These are phyloP conservation scores for Boletus eberwhitei DNA, from an alignment of 768 basidiomycete genomes.

Conservation along the genomic window DNA sequence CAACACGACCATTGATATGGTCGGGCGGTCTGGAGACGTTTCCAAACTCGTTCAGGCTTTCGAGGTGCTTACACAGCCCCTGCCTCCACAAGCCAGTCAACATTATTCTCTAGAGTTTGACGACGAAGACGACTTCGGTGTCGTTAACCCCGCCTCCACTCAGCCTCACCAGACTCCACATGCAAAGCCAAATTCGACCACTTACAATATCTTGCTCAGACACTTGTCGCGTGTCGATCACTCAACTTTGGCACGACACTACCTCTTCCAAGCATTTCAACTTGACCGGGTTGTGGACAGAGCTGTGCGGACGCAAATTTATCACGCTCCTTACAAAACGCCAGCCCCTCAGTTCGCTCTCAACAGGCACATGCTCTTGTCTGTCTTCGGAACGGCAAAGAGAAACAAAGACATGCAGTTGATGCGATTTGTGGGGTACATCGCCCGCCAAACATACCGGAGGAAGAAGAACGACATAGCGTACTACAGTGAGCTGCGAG, in stretches of 20 bases:
- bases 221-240: slow-evolving; percentile 50
- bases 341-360: slow-evolving; percentile 52
- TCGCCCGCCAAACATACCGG: slow-evolving; percentile 43
- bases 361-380: slow-evolving; percentile 52
- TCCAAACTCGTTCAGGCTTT: slow-evolving; percentile 72
- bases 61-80: slow-evolving; percentile 72
- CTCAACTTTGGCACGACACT: slow-evolving; percentile 60
- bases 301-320: slow-evolving; percentile 34
- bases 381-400: slow-evolving; percentile 58
- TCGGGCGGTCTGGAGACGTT: slow-evolving; percentile 57
- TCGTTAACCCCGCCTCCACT: slow-evolving; percentile 37
- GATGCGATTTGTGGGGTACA: slow-evolving; percentile 56
- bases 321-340: slow-evolving; percentile 31
- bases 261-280: slow-evolving; percentile 51
- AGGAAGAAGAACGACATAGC: slow-evolving; percentile 48
- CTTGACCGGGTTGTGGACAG: slow-evolving; percentile 39
- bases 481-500: slow-evolving; percentile 38
- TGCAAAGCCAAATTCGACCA: slow-evolving; percentile 62
- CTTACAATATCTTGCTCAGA: slow-evolving; percentile 60
- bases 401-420: slow-evolving; percentile 55
- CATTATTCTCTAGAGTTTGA: slow-evolving; percentile 56
- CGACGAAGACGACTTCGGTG: slow-evolving; percentile 58
- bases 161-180: slow-evolving; percentile 36
- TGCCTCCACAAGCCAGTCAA: slow-evolving; percentile 47
- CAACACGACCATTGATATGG: slow-evolving; percentile 69